phyloP scores from a whole-genome alignment of 2,329 filamentous ascomycete species.

The Scedosporium boydii region DNA sequence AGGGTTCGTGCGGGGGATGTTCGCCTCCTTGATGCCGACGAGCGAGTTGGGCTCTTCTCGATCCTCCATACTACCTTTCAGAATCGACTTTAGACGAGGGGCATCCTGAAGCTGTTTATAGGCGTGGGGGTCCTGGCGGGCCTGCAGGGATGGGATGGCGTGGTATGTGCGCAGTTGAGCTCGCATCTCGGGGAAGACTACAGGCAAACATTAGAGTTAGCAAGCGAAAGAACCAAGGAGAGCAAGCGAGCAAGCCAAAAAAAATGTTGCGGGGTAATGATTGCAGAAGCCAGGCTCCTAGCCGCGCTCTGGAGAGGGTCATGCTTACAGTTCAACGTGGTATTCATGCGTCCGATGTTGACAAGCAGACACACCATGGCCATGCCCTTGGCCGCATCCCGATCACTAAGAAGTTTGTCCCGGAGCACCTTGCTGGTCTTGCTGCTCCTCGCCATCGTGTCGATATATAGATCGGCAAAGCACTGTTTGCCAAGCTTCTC shows the following conservation, averaged over 20 bases:
- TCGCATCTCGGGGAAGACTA: conserved; percentile 98
- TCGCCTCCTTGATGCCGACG: conserved; percentile 64
- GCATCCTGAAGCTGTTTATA: conserved; percentile 98
- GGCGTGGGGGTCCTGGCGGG: conserved; percentile 85
- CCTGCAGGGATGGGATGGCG: conserved; percentile 91
- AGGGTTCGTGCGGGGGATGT: conserved; percentile 75
- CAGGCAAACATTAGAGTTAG: conserved; percentile 10
- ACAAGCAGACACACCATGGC: conserved; percentile 98
- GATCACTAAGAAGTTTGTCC: conserved; percentile 89
- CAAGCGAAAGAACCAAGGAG: not conserved
- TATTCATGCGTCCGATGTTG: conserved; percentile 98
- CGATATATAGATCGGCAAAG: conserved; percentile 95
- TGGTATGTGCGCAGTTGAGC: conserved; percentile 96
- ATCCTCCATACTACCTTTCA: conserved; percentile 94
- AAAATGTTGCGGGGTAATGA: not conserved
- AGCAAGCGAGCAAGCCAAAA: too few relatives aligned
- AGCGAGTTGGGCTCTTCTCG: conserved; percentile 72
- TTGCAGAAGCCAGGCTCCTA: not conserved
- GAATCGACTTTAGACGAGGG: conserved; percentile 87
- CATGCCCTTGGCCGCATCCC: conserved; percentile 91
- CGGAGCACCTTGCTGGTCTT: conserved; percentile 98
- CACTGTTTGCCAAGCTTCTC: conserved; percentile 52
- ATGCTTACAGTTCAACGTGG: conserved; percentile 81
- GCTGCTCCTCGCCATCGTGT: conserved; percentile 96
- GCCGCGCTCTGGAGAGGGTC: conserved; percentile 4